These are phyloP conservation scores for Mucor racemosus DNA, from an alignment of 371 early-diverging fungal species.

Conservation along the genomic window DNA sequence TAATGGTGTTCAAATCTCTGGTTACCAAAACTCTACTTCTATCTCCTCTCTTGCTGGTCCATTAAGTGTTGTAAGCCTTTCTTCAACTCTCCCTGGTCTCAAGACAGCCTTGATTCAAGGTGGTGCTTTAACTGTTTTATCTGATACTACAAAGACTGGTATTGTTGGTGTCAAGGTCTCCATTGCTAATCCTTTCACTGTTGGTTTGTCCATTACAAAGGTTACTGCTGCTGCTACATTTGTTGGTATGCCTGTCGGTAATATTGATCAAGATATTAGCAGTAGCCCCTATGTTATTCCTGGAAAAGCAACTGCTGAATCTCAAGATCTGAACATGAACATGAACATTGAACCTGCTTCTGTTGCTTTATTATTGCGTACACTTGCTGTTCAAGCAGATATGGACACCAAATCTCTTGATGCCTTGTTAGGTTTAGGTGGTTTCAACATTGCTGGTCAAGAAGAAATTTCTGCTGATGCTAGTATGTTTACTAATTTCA, in stretches of 20 bases:
- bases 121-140: constrained; percentile 46
- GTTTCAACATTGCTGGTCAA: constrained; percentile 46
- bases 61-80: constrained; percentile 50
- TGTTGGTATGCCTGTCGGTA: constrained; percentile 56
- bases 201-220: constrained; percentile 52
- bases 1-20: constrained; percentile 52
- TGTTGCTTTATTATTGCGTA: constrained; percentile 49
- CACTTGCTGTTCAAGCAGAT: constrained; percentile 52
- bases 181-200: constrained; percentile 62
- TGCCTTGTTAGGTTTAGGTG: constrained; percentile 56
- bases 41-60: constrained; percentile 53
- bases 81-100: constrained; percentile 58
- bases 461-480: constrained; percentile 41
- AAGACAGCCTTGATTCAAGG: constrained; percentile 51
- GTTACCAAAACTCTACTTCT: constrained; percentile 50
- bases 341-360: constrained; percentile 54
- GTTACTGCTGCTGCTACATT: constrained; percentile 57
- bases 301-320: constrained; percentile 41
- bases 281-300: constrained; percentile 44
- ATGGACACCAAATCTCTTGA: constrained; percentile 54
- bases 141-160: constrained; percentile 46
- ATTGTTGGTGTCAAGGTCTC: constrained; percentile 56
- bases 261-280: constrained; percentile 55
- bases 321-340: constrained; percentile 38
- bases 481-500: constrained; percentile 49